Evolutionary conservation across 768 basidiomycete species (phyloP).

Genomic region (Cystofilobasidium macerans): DNA sequence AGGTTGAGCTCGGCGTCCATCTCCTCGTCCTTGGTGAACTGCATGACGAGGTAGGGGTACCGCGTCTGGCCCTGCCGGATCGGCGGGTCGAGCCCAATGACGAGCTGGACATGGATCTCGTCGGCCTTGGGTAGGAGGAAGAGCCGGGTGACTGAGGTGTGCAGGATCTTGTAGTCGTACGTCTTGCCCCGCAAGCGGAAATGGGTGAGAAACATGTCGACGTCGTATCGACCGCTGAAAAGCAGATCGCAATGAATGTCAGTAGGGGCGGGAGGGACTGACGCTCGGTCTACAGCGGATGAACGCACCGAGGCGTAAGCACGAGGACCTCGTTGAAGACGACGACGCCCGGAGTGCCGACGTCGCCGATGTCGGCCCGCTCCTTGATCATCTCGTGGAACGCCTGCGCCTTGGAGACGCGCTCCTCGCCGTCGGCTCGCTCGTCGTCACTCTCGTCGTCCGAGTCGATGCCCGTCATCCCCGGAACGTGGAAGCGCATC

Average conservation of each 20-base stretch:
- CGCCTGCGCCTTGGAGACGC: conserved; percentile 76
- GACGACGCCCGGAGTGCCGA: conserved; percentile 79
- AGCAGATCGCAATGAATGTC: neutral
- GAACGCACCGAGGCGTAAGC: conserved; percentile 56
- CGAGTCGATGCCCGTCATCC: conserved; percentile 43
- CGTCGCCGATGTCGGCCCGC: conserved; percentile 84
- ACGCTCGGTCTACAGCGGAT: neutral
- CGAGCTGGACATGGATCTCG: conserved; percentile 87
- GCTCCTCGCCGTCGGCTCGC: conserved; percentile 29
- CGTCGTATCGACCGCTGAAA: conserved; percentile 81
- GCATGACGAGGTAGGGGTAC: conserved; percentile 96
- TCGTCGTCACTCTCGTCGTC: conserved; percentile 44
- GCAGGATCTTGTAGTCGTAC: conserved; percentile 96
- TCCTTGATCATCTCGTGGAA: conserved; percentile 96
- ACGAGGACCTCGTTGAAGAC: conserved; percentile 93
- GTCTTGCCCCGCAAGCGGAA: conserved; percentile 93
- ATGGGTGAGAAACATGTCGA: conserved; percentile 95
- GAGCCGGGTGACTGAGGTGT: conserved; percentile 69
- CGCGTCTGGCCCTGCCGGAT: conserved; percentile 96
- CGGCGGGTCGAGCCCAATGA: conserved; percentile 83
- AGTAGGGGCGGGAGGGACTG: neutral
- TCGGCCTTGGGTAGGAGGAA: conserved; percentile 89
- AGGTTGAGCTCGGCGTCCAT: conserved; percentile 91
- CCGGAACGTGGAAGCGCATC: conserved; percentile 92
- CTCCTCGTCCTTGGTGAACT: conserved; percentile 93